Evolutionary conservation across 164 flowering plant species (phyloP).

Genomic region (Liquidambar formosana): DNA sequence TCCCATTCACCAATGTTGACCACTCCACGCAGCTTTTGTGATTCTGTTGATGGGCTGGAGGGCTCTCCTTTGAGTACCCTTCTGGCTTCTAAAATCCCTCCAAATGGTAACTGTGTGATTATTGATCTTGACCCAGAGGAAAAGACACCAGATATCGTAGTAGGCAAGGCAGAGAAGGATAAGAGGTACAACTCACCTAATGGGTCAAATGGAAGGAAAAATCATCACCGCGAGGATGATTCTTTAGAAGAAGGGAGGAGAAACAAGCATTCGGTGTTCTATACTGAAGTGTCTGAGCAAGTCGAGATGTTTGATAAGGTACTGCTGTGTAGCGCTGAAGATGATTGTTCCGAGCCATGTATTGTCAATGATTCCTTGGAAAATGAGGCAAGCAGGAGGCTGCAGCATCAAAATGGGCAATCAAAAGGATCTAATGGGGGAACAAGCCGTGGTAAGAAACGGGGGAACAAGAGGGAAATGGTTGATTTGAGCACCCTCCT

Average conservation of each 20-base stretch:
- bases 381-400: constrained; percentile 1
- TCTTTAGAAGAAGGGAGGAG: constrained; percentile 32
- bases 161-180: neutral
- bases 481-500: constrained; percentile 56
- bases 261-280: constrained; percentile 35
- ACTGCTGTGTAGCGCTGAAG: constrained; percentile 15
- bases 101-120: no score
- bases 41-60: neutral
- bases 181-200: neutral
- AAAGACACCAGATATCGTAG: neutral
- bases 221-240: constrained; percentile 19
- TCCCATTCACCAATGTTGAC: neutral
- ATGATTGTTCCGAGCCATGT: neutral
- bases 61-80: neutral
- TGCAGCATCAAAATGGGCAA: constrained; percentile 22
- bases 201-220: constrained; percentile 22
- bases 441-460: constrained; percentile 33
- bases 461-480: constrained; percentile 19
- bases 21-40: neutral
- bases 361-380: constrained; percentile 1
- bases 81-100: neutral
- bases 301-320: constrained; percentile 50
- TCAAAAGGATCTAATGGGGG: constrained; percentile 21
- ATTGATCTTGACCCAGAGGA: no score
- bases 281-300: constrained; percentile 35